These are phyloP conservation scores for Raffaelea arxii DNA, from an alignment of 2,329 filamentous ascomycete species.

Conservation along the genomic window DNA sequence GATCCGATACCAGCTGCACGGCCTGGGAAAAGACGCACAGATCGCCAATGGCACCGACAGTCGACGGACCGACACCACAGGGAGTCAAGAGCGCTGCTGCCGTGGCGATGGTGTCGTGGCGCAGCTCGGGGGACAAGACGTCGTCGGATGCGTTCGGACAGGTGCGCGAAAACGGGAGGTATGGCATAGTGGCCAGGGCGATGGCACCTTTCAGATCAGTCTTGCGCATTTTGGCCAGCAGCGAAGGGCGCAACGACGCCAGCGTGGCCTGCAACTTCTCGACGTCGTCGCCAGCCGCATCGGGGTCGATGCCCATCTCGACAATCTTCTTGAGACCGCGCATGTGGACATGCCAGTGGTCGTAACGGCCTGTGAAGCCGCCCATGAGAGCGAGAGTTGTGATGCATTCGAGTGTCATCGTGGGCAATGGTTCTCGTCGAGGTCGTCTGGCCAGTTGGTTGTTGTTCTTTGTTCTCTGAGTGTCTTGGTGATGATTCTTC, in stretches of 20 bases:
- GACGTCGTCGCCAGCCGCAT: neutral
- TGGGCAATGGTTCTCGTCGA: conserved; percentile 7
- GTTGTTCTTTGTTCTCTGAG: neutral
- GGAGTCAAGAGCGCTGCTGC: conserved; percentile 15
- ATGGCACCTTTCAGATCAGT: conserved; percentile 26
- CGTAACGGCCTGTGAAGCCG: conserved; percentile 23
- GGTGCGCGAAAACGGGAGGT: conserved; percentile 19
- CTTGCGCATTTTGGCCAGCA: conserved; percentile 15
- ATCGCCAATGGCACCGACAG: conserved; percentile 16
- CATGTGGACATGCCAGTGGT: conserved; percentile 30
- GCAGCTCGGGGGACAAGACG: conserved; percentile 12
- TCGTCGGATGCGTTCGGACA: conserved; percentile 15
- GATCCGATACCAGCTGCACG: conserved; percentile 14
- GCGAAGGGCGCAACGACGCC: conserved; percentile 8
- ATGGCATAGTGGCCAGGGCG: conserved; percentile 20
- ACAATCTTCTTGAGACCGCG: conserved; percentile 22
- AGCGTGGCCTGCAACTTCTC: neutral
- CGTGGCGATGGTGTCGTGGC: conserved; percentile 8
- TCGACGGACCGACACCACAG: conserved; percentile 14
- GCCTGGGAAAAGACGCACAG: conserved; percentile 18
- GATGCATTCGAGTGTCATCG: conserved; percentile 22
- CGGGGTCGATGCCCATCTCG: conserved; percentile 12
- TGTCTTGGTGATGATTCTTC: neutral
- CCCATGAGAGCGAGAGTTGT: conserved; percentile 20
- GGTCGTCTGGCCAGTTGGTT: conserved; percentile 1